Evolutionary conservation across 2,329 filamentous ascomycete species (phyloP), one percentile per base, ranked within the genome.

Genomic region (Westerdykella ornata): DNA sequence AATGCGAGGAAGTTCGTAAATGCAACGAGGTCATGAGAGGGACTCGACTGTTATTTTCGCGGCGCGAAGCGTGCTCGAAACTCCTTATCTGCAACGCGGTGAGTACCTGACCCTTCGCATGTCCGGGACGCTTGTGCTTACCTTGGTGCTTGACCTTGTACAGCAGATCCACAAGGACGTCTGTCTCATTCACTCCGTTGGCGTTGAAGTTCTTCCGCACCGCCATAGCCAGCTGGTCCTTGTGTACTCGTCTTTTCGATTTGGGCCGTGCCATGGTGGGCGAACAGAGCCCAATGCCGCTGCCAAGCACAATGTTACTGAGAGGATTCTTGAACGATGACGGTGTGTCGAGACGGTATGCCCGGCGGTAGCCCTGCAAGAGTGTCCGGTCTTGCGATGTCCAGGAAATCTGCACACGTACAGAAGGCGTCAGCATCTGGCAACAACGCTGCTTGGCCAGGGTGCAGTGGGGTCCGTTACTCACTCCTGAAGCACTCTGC

Each of bases 171-270:
- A 89, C 84, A 43, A 92, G 84, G 50, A 88, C 82, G 54, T 92
- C 86, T 59, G 82, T 88, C 69, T 94, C 87, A 49, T 81, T 82
- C 31, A 90, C 78, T 13, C 83, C 84, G 50, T 85, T 74, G 26
- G 79, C 80, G 60, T 92, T 92, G 69, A 92, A 92, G 66, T 92
- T 85, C 63, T 88, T 89, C 49, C 85, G 75, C 37, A 89, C 83
- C 1, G 78, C 75, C 50, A 80, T 74, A 7, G 84, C 83, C 41
- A 94, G 71, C 50, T 85, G 77, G 29, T 87, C 81, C 60, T 85
- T 85, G 55, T 76, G 78, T 60, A 88, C 81, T 41, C 83, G 74
- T 39, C 81, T 71, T 55, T 80, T 74, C 35, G 79, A 72, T 50
- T 77, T 79, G 52, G 74, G 76, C 43, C 82, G 72, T 33, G 81